Base-by-base conservation (phyloP, 2,329 filamentous ascomycete species). In the Neonectria punicea region DNA sequence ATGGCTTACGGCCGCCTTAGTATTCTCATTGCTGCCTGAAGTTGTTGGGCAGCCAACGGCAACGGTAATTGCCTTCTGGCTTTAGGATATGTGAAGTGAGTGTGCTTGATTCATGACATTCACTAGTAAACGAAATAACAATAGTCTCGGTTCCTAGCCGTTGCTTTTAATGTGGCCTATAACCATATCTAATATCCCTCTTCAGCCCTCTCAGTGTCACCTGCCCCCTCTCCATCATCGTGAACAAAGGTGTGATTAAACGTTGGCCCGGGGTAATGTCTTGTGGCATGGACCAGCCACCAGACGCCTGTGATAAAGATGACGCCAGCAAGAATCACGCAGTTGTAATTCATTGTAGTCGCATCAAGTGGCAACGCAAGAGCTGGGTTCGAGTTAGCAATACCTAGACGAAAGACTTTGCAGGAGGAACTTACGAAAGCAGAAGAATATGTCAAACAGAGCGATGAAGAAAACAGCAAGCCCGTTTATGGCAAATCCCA, bases 261-360 rank as follows among this genome's bases (percentile, higher is more conserved):
- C 4, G 65, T 63, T 0, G 72, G 70, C 0, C 72, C 70, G 0
- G 65, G 65, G 8, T 74, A 74, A 51, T 71, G 63, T 5, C 57
- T 72, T 1, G 39, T 63, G 5, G 72, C 72, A 41, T 71, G 67
- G 1, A 57, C 11, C 0, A 74, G 9, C 72, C 72, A 74, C 72
- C 72, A 74, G 0, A 67, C 3, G 0, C 59, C 56, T 14, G 72
- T 70, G 25, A 74, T 39, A 4, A 68, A 49, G 3, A 71, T 43
- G 0, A 74, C 51, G 0, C 72, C 72, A 2, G 41, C 56, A 0
- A 74, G 53, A 39, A 74, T 74, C 0, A 74, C 72, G 1, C 65
- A 74, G 14, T 74, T 74, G 10, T 74, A 74, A 9, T 74, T 74
- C 72, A 74, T 74, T 0, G 72, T 71, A 0, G 70, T 67, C 0